Evolutionary conservation across 306 rosid genomes (phyloP), one percentile per base, ranked within the genome.

Genomic region (Rosa persica): DNA sequence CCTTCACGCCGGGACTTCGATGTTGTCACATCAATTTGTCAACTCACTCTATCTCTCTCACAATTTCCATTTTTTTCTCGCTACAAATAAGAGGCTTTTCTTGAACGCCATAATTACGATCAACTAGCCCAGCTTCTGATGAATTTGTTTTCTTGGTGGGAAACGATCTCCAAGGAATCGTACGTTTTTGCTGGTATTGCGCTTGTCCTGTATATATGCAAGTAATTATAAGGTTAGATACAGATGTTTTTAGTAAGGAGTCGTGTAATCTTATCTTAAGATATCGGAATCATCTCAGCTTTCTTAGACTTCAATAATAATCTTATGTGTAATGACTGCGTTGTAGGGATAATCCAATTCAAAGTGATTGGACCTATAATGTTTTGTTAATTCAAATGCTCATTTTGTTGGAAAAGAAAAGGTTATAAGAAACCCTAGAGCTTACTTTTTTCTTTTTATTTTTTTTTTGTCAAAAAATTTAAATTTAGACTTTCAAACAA

Each of bases 221-320:
- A 47, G 49, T 8, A n/a, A 9, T 39, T 16, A 20, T 40, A 4
- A 40, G 23, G 25, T 38, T 12, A 19, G 38, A 39, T 16, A 44
- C 54, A 69, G 44, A 42, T 25, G 47, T 49, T 51, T 23, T 49
- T 39, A 52, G 51, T 36, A 25, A 20, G 42, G 25, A 43, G 57
- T 9, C 54, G 43, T 30, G 34, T 27, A 17, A 78, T 68, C 75
- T 67, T 74, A 42, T 74, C 78, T 42, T 60, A 75, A 25, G 20
- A 39, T 40, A 17, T 36, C 1, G 19, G 12, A 25, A 25, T 74
- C 69, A 42, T 43, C 40, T 22, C 69, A 78, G 5, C 46, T 54
- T 69, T 69, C 42, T 69, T 27, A 52, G 55, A 51, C 43, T 5
- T 75, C 58, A 43, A 8, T 55, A 66, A 20, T 51, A 38, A n/a